Evolutionary conservation across 306 rosid genomes (phyloP), one percentile per base, ranked within the genome.

Genomic region (Cercis canadensis): DNA sequence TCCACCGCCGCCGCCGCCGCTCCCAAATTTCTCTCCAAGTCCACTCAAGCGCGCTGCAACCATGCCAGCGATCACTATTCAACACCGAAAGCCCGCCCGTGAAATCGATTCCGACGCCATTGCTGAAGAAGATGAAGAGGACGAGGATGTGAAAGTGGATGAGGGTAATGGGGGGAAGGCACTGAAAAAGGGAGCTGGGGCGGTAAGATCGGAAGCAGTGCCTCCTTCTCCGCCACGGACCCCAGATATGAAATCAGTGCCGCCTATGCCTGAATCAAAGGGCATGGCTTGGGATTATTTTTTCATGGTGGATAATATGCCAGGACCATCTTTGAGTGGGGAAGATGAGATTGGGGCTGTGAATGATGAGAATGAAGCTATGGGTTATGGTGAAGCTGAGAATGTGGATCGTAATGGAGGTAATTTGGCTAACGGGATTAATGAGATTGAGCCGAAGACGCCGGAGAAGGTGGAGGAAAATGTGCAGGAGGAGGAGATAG

Each of bases 261-360:
- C 96, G 32, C 89, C 93, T 5, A 72, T 75, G 88, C 92, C 97
- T 56, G 97, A 87, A 50, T 74, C 83, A 2, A 89, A 89, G 32
- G 91, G 82, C 7, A 70, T 75, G 84, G 78, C 92, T 15, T 92
- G 97, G 97, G 97, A 92, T 54, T 92, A 84, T 60, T 92, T 92
- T 81, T 89, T 92, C 69, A 79, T 14, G 79, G 79, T 82, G 81
- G 90, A 86, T 1, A 74, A 77, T 11, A 84, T 85, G 89, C 70
- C 88, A 0, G 92, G 88, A 2, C 72, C 84, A 14, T 80, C 88
- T 7, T 56, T 92, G 78, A 60, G 60, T 40, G 90, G 15, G 24
- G 87, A 83, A 46, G 84, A 65, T 36, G 87, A 76, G 34, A 61
- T 31, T 10, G 78, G 19, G 15, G 63, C 10, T 62, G 83, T 58